Evolutionary conservation across 2,329 filamentous ascomycete genomes (phyloP).

Genomic region (Neurospora sp.): DNA sequence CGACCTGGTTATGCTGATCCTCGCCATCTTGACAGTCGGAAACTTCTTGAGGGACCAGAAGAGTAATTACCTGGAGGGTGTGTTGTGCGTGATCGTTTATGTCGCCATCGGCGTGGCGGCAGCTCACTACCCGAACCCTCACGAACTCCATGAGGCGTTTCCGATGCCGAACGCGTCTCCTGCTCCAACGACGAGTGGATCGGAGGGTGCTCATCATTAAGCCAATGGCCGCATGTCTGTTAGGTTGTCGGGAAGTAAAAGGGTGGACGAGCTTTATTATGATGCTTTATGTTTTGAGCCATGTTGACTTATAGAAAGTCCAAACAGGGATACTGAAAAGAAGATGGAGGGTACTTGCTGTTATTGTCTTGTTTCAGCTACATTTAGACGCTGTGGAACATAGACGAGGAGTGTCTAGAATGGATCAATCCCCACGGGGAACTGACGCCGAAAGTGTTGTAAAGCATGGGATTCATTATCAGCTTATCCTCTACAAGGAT

Average conservation of each 20-base stretch:
- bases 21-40: slow-evolving; percentile 78
- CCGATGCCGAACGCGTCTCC: too few species aligned
- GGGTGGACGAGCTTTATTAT: too few species aligned
- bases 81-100: slow-evolving; percentile 63
- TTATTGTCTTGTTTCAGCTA: neutral
- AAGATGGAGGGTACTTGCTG: neutral
- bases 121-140: slow-evolving; percentile 43
- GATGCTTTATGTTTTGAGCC: neutral
- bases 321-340: neutral
- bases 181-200: neutral
- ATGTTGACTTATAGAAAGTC: neutral
- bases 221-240: neutral
- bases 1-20: slow-evolving; percentile 69
- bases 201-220: neutral
- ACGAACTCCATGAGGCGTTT: slow-evolving; percentile 1
- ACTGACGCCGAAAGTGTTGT: neutral
- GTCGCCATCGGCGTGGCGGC: slow-evolving; percentile 49
- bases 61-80: slow-evolving; percentile 83
- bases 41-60: slow-evolving; percentile 82
- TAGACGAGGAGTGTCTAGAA: neutral
- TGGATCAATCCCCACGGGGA: neutral
- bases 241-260: neutral
- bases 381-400: neutral
- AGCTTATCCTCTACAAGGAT: neutral
- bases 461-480: neutral